Percentiles rank a stretch among this genome's conserved stretches.
phyloP scores from a whole-genome alignment of 2,329 filamentous ascomycete genomes.

The Uncinocarpus reesii region DNA sequence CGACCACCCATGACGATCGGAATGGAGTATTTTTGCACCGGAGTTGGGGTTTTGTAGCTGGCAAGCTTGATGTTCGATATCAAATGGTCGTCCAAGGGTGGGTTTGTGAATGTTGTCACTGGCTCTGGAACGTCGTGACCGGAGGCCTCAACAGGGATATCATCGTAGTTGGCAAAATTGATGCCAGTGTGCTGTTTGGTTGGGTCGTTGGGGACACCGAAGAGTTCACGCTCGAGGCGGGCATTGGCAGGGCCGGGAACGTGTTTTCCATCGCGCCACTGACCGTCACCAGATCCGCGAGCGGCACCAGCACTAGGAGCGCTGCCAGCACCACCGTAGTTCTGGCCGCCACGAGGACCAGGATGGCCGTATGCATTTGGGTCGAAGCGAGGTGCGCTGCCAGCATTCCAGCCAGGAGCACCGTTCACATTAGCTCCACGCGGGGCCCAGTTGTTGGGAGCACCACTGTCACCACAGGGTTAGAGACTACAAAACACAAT shows the following conservation, averaged over 20 bases:
- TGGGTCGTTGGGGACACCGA: slow-evolving; percentile 81
- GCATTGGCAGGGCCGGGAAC: slow-evolving; percentile 78
- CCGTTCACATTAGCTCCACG: slow-evolving; percentile 18
- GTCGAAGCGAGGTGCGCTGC: slow-evolving; percentile 41
- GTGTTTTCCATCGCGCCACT: slow-evolving; percentile 97
- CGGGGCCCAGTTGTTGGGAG: slow-evolving; percentile 10
- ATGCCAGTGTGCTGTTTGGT: slow-evolving; percentile 95
- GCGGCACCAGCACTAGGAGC: slow-evolving; percentile 44
- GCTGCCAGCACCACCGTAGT: slow-evolving; percentile 20
- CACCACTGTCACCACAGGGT: neutral
- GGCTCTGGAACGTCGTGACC: slow-evolving; percentile 88
- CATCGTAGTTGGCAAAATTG: slow-evolving; percentile 99
- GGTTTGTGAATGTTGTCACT: slow-evolving; percentile 81
- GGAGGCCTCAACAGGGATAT: slow-evolving; percentile 96
- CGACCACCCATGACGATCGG: slow-evolving; percentile 97
- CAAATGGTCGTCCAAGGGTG: slow-evolving; percentile 88
- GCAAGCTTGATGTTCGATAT: slow-evolving; percentile 87
- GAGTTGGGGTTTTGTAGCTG: slow-evolving; percentile 89
- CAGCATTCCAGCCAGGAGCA: slow-evolving; percentile 16
- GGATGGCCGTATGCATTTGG: slow-evolving; percentile 53
- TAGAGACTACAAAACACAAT: neutral
- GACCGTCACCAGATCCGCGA: slow-evolving; percentile 83
- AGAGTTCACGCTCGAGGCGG: slow-evolving; percentile 88
- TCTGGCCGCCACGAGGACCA: slow-evolving; percentile 39
- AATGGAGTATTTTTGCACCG: slow-evolving; percentile 98